Evolutionary conservation across 768 basidiomycete genomes (phyloP), one percentile per base, ranked within the genome.

Genomic region (Arthromyces matolae): DNA sequence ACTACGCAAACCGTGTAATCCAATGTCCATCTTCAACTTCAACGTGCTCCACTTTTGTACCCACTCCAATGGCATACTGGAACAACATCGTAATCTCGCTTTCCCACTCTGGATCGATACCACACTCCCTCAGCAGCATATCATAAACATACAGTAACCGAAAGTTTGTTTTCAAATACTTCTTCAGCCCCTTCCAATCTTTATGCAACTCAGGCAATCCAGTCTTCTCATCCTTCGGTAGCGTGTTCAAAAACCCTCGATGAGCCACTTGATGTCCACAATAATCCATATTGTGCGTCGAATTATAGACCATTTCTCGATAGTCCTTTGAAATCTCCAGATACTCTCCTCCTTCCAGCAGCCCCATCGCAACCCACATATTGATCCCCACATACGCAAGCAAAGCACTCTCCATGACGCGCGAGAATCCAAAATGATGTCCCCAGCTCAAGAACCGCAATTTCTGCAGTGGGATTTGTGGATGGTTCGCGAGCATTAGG

Each of bases 321-420:
- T 66, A 70, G 12, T 50, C 44, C 1, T 34, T 19, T n/a, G n/a
- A n/a, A 45, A 55, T 56, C 12, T 56, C 44, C 4, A 56, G 56
- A 34, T 71, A 71, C 20, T 54, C 45, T 0, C 65, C 65, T 8
- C 56, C 55, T 8, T 57, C 57, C 5, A 70, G 47, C 16, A 59
- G 43, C 8, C 59, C 61, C 4, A 60, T 57, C 2, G 65, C 66
- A n/a, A 64, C 60, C 14, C 61, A 60, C 9, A 66, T 22, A 35
- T 72, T 74, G 59, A 71, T 64, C 41, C 68, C 65, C 3, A 72
- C 47, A 53, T 73, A 75, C 0, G 60, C 54, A 3, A 42, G 42
- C 2, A 71, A 51, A 2, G 70, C 67, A 14, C 58, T 49, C 27
- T 67, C 55, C 44, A 53, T 57, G 25, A 66, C 56, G 10, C 55